These are phyloP conservation scores for Trichophyton equinum DNA, from an alignment of 2,329 filamentous ascomycete species.

Conservation along the genomic window DNA sequence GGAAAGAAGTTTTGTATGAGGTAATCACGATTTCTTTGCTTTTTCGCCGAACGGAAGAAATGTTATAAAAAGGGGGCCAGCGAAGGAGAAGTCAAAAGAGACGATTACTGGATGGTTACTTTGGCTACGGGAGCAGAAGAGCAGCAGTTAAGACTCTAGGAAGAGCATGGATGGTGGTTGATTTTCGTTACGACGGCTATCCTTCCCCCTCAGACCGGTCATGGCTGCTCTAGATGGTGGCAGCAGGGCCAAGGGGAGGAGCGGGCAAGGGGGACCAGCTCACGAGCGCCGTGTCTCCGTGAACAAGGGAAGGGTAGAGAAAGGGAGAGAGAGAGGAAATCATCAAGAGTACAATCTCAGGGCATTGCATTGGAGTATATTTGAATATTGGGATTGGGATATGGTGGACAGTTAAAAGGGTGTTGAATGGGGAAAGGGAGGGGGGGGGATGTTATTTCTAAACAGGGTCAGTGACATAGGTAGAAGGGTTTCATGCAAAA, in stretches of 20 bases:
- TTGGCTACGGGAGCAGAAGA: background rate
- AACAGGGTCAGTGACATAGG: background rate
- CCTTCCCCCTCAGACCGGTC: background rate
- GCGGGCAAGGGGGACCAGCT: background rate
- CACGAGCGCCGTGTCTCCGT: background rate
- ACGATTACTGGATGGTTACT: background rate
- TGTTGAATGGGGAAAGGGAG: background rate
- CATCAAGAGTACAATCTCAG: background rate
- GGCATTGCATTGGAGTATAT: background rate
- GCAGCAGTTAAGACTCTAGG: background rate
- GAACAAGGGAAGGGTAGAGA: background rate
- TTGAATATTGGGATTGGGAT: background rate
- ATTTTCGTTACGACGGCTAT: background rate
- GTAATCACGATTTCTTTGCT: background rate
- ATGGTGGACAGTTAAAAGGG: background rate
- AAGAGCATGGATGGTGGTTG: background rate
- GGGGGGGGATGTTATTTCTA: background rate
- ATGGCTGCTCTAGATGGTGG: background rate
- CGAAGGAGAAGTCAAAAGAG: background rate
- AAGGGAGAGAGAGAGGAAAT: background rate
- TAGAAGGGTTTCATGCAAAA: background rate
- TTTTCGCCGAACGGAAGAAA: background rate
- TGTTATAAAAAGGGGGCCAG: background rate
- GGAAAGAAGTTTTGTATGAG: background rate
- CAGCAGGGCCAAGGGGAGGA: background rate